Conservation (phyloP, 2,329 filamentous ascomycete genomes). For the Cryphonectria japonica region DNA sequence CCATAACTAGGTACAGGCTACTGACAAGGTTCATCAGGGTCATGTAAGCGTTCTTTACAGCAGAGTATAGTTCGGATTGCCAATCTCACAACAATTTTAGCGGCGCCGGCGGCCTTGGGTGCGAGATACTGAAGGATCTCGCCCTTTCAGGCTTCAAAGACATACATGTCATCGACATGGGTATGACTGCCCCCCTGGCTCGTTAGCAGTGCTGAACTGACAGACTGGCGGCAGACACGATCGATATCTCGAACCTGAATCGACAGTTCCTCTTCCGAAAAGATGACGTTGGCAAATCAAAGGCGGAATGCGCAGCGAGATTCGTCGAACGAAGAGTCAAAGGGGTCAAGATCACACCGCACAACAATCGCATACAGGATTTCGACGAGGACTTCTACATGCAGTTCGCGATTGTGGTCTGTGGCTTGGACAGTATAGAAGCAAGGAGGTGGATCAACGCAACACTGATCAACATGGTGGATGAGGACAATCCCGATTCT, state of each 20-base stretch:
- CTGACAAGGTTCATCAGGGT: slow-evolving; percentile 46
- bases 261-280: slow-evolving; percentile 95
- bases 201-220: slow-evolving; percentile 19
- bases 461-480: slow-evolving; percentile 87
- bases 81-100: slow-evolving; percentile 49
- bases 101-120: slow-evolving; percentile 91
- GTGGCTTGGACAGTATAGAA: slow-evolving; percentile 95
- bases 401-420: slow-evolving; percentile 93
- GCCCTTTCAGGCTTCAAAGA: slow-evolving; percentile 94
- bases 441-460: slow-evolving; percentile 98
- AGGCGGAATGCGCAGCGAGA: slow-evolving; percentile 88
- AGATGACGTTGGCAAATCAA: slow-evolving; percentile 87
- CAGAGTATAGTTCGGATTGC: slow-evolving; percentile 24
- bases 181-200: slow-evolving; percentile 48
- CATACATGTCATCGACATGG: slow-evolving; percentile 99
- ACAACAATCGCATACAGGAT: slow-evolving; percentile 95
- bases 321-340: slow-evolving; percentile 91
- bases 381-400: slow-evolving; percentile 96
- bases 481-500: slow-evolving; percentile 78
- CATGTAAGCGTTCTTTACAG: slow-evolving; percentile 46
- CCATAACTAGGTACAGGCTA: slow-evolving; percentile 5
- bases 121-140: slow-evolving; percentile 95
- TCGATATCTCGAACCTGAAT: slow-evolving; percentile 97
- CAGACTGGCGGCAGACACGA: slow-evolving; percentile 69
- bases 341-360: slow-evolving; percentile 89